Conservation (phyloP, 768 basidiomycete genomes). For the Leccinum imitatum region DNA sequence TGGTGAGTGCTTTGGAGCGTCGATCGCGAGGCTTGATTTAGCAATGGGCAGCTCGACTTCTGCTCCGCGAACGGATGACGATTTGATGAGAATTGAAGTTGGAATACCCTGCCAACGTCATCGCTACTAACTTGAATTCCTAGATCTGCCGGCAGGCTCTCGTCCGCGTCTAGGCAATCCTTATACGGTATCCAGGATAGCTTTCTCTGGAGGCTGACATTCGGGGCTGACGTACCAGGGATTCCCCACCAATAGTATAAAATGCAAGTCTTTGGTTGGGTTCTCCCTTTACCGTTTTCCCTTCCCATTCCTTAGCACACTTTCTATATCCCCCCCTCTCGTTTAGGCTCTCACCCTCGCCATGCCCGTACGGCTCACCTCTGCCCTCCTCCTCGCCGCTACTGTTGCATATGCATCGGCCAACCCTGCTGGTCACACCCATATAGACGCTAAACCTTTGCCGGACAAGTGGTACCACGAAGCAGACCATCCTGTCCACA, state of each 20-base stretch:
- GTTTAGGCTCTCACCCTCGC: slow-evolving; percentile 34
- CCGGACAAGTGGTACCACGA: slow-evolving; percentile 59
- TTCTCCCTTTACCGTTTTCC: slow-evolving; percentile 8
- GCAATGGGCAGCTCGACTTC: slow-evolving; percentile 2
- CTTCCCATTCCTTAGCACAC: slow-evolving; percentile 14
- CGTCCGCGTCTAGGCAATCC: slow-evolving; percentile 7
- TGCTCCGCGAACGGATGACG: background rate
- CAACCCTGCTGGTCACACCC: slow-evolving; percentile 18
- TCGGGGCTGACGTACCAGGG: slow-evolving; percentile 26
- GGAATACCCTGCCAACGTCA: slow-evolving; percentile 2
- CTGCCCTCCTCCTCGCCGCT: slow-evolving; percentile 28
- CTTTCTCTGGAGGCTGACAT: slow-evolving; percentile 17
- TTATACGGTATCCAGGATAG: slow-evolving; percentile 19
- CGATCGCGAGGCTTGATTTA: slow-evolving; percentile 22
- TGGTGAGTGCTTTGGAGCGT: slow-evolving; percentile 19
- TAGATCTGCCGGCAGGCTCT: background rate
- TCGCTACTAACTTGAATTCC: slow-evolving; percentile 12
- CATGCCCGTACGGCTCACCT: slow-evolving; percentile 27
- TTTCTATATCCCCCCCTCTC: slow-evolving; percentile 37
- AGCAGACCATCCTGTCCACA: slow-evolving; percentile 56
- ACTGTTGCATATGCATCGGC: slow-evolving; percentile 21
- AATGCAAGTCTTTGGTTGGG: slow-evolving; percentile 12
- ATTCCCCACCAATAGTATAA: slow-evolving; percentile 24
- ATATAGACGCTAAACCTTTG: slow-evolving; percentile 20
- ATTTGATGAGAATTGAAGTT: background rate